phyloP scores from a whole-genome alignment of 441 rosid genomes.

The California macrophylla region DNA sequence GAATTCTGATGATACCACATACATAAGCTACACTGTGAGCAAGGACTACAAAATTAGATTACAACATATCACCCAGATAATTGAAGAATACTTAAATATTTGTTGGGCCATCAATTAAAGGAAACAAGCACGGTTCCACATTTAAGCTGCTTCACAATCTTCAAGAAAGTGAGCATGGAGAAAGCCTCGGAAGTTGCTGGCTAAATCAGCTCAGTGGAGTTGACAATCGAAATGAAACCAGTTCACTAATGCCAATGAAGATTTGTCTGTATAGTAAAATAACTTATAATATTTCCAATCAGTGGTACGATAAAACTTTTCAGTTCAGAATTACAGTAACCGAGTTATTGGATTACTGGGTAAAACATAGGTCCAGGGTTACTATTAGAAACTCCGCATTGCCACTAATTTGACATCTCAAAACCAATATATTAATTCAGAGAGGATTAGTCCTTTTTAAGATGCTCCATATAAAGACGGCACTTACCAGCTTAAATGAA shows the following conservation, averaged over 20 bases:
- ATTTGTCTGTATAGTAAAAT: not conserved
- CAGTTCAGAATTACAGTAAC: not conserved
- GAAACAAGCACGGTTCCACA: not conserved
- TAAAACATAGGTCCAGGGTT: not conserved
- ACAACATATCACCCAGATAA: not conserved
- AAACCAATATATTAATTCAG: not conserved
- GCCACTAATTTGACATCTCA: not conserved
- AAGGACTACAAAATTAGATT: not conserved
- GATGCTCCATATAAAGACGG: not conserved
- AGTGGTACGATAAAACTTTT: not conserved
- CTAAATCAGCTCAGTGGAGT: not conserved
- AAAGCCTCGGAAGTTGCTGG: not conserved
- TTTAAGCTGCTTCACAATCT: not conserved
- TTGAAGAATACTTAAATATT: not conserved
- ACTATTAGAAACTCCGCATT: not conserved
- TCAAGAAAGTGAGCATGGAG: not conserved
- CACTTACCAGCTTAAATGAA: constrained; percentile 64
- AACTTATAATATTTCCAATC: not conserved
- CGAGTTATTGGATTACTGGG: not conserved
- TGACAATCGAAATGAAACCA: not conserved
- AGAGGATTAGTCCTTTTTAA: not conserved
- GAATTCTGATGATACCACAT: not conserved
- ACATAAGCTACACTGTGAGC: not conserved
- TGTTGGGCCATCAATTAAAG: not conserved
- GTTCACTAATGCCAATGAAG: not conserved